phyloP scores from a whole-genome alignment of 139 green algal genomes.

The Chlamydomonas sp. region DNA sequence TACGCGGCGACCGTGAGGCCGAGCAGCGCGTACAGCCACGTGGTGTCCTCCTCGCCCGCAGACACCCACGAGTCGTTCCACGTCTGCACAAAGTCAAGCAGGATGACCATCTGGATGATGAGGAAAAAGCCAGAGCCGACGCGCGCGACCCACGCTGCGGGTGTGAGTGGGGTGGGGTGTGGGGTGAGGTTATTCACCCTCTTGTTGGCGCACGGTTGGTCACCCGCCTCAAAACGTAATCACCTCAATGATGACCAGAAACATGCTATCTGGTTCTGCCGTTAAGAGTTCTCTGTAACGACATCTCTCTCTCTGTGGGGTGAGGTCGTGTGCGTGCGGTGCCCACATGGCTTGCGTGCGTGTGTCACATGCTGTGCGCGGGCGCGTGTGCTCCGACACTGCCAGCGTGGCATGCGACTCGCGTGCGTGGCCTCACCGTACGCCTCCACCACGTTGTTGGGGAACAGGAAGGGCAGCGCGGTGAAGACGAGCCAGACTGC shows the following conservation, averaged over 20 bases:
- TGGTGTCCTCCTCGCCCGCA: slow-evolving; percentile 65
- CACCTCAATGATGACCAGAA: too few species aligned
- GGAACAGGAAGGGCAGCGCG: slow-evolving; percentile 76
- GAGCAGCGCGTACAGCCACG: slow-evolving; percentile 79
- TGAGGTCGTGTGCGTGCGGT: neutral
- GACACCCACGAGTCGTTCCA: slow-evolving; percentile 64
- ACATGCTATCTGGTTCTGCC: too few species aligned
- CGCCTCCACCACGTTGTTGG: slow-evolving; percentile 58
- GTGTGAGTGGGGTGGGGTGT: too few species aligned
- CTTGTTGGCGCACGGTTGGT: too few species aligned
- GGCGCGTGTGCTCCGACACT: too few species aligned
- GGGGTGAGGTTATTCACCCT: too few species aligned
- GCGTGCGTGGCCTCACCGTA: slow-evolving; percentile 52
- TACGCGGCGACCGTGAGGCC: slow-evolving; percentile 65
- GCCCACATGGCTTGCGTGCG: neutral
- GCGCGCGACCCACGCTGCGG: slow-evolving; percentile 64
- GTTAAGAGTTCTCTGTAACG: too few species aligned
- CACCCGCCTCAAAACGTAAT: too few species aligned
- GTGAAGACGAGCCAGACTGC: slow-evolving; percentile 73
- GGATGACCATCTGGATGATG: slow-evolving; percentile 90
- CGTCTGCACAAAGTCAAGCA: slow-evolving; percentile 83
- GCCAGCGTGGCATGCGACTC: neutral
- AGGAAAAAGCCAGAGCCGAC: slow-evolving; percentile 86
- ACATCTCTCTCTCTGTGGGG: too few species aligned
- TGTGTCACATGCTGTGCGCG: too few species aligned